These are phyloP conservation scores for Pseudoturritis turrita DNA, from an alignment of 345 rosid species.

Conservation along the genomic window DNA sequence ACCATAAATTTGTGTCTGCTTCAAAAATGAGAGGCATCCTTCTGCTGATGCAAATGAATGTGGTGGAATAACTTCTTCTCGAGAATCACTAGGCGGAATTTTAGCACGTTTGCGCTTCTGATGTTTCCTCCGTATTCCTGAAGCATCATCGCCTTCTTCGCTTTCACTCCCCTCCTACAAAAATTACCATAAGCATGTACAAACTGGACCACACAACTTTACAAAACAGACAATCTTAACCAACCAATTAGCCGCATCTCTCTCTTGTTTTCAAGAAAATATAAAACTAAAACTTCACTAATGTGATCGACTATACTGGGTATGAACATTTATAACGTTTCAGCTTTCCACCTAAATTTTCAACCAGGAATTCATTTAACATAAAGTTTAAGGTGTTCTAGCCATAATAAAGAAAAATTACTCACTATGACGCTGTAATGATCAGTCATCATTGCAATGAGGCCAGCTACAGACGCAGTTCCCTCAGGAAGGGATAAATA, in stretches of 20 bases:
- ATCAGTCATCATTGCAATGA: slow-evolving; percentile 97
- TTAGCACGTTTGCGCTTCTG: slow-evolving; percentile 59
- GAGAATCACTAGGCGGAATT: slow-evolving; percentile 34
- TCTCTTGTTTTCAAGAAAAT: not conserved
- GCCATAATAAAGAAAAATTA: not conserved
- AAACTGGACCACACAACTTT: not conserved
- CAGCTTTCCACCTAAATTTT: not conserved
- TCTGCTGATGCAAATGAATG: slow-evolving; percentile 39
- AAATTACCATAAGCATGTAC: not conserved
- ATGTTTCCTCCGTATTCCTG: slow-evolving; percentile 37
- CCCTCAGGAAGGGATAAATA: slow-evolving; percentile 95
- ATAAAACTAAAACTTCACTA: not conserved
- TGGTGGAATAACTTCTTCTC: slow-evolving; percentile 43
- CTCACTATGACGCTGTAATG: slow-evolving; percentile 81
- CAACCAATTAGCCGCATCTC: not conserved
- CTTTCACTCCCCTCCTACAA: slow-evolving; percentile 68
- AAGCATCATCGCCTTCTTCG: slow-evolving; percentile 59
- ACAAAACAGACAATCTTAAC: not conserved
- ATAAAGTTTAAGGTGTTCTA: not conserved
- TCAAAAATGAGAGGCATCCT: slow-evolving; percentile 75
- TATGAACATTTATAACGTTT: not conserved
- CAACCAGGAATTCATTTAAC: not conserved
- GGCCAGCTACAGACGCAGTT: slow-evolving; percentile 84
- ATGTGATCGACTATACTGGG: not conserved
- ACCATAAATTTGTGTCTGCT: slow-evolving; percentile 59